These are phyloP conservation scores for Starmerella cellae DNA, from an alignment of 805 yeast genomes.

Conservation along the genomic window DNA sequence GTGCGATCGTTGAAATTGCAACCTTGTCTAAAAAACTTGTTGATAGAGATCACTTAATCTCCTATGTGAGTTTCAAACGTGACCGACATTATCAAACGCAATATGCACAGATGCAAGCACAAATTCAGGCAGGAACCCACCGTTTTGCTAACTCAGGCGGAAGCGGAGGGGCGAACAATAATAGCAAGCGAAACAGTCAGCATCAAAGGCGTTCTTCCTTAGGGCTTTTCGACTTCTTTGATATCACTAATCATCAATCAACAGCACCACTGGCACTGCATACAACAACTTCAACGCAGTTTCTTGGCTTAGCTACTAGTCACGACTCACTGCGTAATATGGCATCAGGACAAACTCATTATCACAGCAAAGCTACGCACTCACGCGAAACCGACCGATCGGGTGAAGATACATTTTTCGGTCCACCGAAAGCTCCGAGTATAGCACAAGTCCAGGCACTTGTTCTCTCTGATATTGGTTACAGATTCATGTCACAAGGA, in stretches of 20 bases:
- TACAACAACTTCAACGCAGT: conserved; percentile 17
- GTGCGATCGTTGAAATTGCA: conserved; percentile 28
- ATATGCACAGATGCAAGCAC: conserved; percentile 7
- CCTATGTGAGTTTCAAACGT: conserved; percentile 18
- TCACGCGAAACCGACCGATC: background rate
- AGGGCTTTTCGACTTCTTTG: conserved; percentile 19
- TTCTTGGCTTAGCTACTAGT: conserved; percentile 14
- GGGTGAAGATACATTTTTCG: background rate
- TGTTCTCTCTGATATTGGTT: conserved; percentile 26
- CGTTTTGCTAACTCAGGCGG: background rate
- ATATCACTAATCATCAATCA: conserved; percentile 6
- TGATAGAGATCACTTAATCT: conserved; percentile 23
- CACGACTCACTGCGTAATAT: conserved; percentile 10
- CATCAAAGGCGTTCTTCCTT: conserved; percentile 17
- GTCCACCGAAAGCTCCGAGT: conserved; percentile 14
- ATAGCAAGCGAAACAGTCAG: conserved; percentile 8
- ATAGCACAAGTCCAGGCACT: conserved; percentile 18
- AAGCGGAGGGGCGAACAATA: background rate
- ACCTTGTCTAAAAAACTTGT: conserved; percentile 22
- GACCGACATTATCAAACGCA: conserved; percentile 17
- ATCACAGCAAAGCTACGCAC: background rate
- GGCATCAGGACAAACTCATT: background rate
- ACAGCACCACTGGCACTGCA: conserved; percentile 10
- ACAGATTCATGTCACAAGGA: conserved; percentile 22
- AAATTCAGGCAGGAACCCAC: background rate